Evolutionary conservation across 805 yeast genomes (phyloP).

Genomic region (Barnettozyma vustinii): DNA sequence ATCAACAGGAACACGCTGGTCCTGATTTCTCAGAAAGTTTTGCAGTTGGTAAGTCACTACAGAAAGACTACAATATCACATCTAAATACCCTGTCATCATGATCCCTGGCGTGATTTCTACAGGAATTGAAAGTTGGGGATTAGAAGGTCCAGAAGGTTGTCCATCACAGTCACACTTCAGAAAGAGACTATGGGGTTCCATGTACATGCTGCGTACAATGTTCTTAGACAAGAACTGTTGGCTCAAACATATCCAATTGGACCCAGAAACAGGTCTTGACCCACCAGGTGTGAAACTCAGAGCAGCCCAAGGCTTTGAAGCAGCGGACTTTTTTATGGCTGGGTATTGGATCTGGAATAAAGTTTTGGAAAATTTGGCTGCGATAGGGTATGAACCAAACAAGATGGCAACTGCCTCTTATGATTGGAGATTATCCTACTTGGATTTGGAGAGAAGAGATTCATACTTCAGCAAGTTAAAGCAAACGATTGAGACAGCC

Average conservation of each 20-base stretch:
- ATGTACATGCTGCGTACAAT: conserved; percentile 90
- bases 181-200: conserved; percentile 95
- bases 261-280: conserved; percentile 92
- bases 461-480: conserved; percentile 73
- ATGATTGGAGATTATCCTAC: conserved; percentile 94
- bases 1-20: conserved; percentile 22
- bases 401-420: conserved; percentile 84
- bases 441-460: conserved; percentile 85
- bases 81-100: conserved; percentile 77
- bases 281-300: conserved; percentile 71
- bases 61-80: conserved; percentile 41
- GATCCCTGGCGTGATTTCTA: conserved; percentile 95
- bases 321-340: conserved; percentile 95
- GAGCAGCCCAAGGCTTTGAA: conserved; percentile 95
- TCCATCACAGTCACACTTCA: conserved; percentile 76
- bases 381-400: conserved; percentile 92
- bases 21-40: conserved; percentile 72
- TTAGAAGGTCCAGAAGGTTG: conserved; percentile 70
- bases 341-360: conserved; percentile 99
- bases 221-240: conserved; percentile 87
- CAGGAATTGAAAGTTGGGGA: conserved; percentile 95
- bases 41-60: conserved; percentile 74
- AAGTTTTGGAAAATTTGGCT: conserved; percentile 87
- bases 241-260: conserved; percentile 87
- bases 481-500: conserved; percentile 63